phyloP scores from a whole-genome alignment of 306 rosid genomes.

The Dalbergia cochinchinensis region DNA sequence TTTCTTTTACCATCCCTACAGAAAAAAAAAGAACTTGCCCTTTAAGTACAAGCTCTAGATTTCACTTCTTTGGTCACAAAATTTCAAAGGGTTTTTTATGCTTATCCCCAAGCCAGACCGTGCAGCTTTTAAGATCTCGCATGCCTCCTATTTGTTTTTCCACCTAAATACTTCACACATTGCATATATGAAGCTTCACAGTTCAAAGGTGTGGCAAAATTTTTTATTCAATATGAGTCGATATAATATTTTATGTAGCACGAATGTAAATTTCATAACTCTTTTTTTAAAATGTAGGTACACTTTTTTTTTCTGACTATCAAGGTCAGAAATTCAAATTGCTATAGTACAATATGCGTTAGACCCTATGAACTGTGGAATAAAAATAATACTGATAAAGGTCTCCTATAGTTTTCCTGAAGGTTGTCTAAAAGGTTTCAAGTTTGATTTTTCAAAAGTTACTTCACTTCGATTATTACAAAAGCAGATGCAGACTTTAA shows the following conservation, averaged over 20 bases:
- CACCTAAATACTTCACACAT: constrained; percentile 20
- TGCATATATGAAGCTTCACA: background rate
- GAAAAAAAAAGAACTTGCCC: constrained; percentile 51
- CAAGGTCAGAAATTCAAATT: constrained; percentile 50
- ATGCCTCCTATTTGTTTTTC: constrained; percentile 11
- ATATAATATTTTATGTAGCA: too few relatives aligned
- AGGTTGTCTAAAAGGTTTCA: constrained; percentile 32
- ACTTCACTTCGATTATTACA: constrained; percentile 63
- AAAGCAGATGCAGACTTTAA: constrained; percentile 54
- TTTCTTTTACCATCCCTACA: background rate
- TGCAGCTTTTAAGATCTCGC: constrained; percentile 51
- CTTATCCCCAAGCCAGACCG: constrained; percentile 53
- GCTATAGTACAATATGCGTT: constrained; percentile 23
- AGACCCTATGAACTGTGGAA: constrained; percentile 40
- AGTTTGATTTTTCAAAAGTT: constrained; percentile 53
- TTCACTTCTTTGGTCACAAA: constrained; percentile 39
- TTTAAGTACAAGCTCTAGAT: constrained; percentile 57
- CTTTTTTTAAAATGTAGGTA: constrained; percentile 21
- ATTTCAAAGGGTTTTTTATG: constrained; percentile 39
- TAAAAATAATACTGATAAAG: constrained; percentile 9
- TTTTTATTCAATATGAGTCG: too few relatives aligned
- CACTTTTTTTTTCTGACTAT: background rate
- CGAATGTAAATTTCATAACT: too few relatives aligned
- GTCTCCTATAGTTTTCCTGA: constrained; percentile 27
- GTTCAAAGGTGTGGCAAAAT: constrained; percentile 5